These are phyloP conservation scores for Sporothrix protearum DNA, from an alignment of 2,329 filamentous ascomycete species.

Conservation along the genomic window DNA sequence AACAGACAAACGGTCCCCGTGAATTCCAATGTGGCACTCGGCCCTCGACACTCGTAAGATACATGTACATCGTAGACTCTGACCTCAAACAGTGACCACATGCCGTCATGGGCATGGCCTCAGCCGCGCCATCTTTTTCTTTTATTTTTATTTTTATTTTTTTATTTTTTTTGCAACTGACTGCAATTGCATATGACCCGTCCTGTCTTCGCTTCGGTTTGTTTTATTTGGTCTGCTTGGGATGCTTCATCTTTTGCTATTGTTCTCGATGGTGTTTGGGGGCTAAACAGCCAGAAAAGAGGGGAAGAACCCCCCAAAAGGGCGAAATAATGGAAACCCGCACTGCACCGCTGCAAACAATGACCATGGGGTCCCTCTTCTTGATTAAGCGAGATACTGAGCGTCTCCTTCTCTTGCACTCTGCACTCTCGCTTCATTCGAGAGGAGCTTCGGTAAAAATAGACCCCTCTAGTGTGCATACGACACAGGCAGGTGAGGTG, in stretches of 20 bases:
- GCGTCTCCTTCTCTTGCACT: background rate
- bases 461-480: background rate
- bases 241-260: background rate
- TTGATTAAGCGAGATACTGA: constrained; percentile 17
- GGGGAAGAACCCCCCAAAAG: background rate
- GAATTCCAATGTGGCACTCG: background rate
- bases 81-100: background rate
- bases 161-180: background rate
- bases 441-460: background rate
- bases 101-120: background rate
- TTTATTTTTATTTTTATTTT: no score
- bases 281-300: background rate
- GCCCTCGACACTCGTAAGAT: no score
- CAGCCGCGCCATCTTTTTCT: background rate
- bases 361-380: background rate
- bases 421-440: no score
- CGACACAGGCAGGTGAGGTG: background rate
- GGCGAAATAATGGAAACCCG: background rate
- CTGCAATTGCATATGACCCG: background rate
- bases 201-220: background rate
- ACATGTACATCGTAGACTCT: no score
- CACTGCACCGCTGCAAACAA: background rate
- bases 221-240: background rate
- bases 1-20: background rate
- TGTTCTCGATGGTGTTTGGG: constrained; percentile 3